phyloP scores from a whole-genome alignment of 495 filamentous ascomycete species.

The Neurospora sp. region DNA sequence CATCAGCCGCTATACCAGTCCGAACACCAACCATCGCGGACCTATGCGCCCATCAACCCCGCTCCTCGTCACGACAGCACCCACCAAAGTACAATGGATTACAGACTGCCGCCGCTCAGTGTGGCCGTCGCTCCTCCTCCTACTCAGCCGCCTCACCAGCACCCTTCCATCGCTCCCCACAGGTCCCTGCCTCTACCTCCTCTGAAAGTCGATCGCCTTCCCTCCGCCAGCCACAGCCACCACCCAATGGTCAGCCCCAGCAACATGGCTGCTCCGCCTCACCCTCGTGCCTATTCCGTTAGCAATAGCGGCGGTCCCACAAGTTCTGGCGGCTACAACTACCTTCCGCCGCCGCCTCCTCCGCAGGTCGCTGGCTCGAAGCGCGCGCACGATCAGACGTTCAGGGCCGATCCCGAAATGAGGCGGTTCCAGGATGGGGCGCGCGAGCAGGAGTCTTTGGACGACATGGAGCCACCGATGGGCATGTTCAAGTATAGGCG shows the following conservation, averaged over 20 bases:
- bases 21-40: slow-evolving; percentile 16
- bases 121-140: slow-evolving; percentile 11
- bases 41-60: slow-evolving; percentile 18
- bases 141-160: not conserved
- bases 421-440: slow-evolving; percentile 18
- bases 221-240: not conserved
- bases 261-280: not conserved
- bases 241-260: slow-evolving; percentile 10
- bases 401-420: slow-evolving; percentile 7
- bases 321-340: slow-evolving; percentile 6
- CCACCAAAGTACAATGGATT: slow-evolving; percentile 3
- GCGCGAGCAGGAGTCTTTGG: slow-evolving; percentile 11
- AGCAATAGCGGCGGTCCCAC: slow-evolving; percentile 5
- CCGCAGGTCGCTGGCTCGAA: slow-evolving; percentile 20
- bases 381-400: slow-evolving; percentile 18
- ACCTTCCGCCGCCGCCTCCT: slow-evolving; percentile 5
- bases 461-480: slow-evolving; percentile 5
- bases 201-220: slow-evolving; percentile 7
- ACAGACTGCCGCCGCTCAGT: slow-evolving; percentile 4
- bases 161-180: not conserved
- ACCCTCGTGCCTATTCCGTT: not conserved
- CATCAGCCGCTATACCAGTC: slow-evolving; percentile 26
- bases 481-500: slow-evolving; percentile 9
- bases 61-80: slow-evolving; percentile 18
- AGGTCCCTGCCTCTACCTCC: slow-evolving; percentile 8